Percentiles rank a stretch among this genome's conserved stretches.
These are phyloP conservation scores for Arxiozyma telluris DNA, from an alignment of 1,139 yeast genomes.

Conservation along the genomic window DNA sequence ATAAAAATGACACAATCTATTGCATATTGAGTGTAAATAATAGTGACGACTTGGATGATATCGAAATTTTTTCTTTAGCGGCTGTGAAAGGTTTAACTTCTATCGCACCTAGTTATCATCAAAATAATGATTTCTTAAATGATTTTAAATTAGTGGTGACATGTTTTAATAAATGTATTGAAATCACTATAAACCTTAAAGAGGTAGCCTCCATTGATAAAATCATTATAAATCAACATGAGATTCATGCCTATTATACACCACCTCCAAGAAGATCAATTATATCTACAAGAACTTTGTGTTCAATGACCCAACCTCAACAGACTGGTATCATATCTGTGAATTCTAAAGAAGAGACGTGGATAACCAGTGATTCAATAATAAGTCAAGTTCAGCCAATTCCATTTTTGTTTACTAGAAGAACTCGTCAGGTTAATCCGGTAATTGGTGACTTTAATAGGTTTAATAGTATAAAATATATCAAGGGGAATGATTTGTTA, in stretches of 20 bases:
- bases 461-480: background rate
- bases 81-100: background rate
- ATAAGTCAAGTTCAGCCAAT: background rate
- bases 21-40: background rate
- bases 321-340: background rate
- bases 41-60: background rate
- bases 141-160: background rate
- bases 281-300: background rate
- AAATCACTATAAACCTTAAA: background rate
- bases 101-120: background rate
- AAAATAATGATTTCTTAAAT: background rate
- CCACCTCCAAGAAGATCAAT: background rate
- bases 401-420: background rate
- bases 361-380: background rate
- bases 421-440: background rate
- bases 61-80: background rate
- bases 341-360: background rate
- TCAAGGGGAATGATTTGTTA: background rate
- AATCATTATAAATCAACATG: background rate
- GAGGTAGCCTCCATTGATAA: background rate
- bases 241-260: background rate
- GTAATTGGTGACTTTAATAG: background rate
- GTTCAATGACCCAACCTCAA: background rate
- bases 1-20: background rate
- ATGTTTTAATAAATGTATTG: background rate